Evolutionary conservation across 768 basidiomycete genomes (phyloP).

Genomic region (Rhodotorula graminis): DNA sequence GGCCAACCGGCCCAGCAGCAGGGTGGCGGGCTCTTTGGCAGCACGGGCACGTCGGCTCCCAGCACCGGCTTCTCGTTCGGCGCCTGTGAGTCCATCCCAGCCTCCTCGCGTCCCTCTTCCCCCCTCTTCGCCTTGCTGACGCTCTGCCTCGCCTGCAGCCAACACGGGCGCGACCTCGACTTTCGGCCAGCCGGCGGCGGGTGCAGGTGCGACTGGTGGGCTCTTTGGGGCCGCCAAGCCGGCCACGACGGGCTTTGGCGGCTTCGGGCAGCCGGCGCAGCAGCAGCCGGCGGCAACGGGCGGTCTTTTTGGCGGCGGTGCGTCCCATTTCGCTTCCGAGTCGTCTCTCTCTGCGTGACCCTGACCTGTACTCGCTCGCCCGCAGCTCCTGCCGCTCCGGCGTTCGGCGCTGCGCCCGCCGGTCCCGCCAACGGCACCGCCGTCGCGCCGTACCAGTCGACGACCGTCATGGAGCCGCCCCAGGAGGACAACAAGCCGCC

Average conservation of each 20-base stretch:
- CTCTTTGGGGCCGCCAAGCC: constrained; percentile 34
- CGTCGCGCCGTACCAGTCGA: constrained; percentile 22
- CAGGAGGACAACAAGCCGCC: constrained; percentile 35
- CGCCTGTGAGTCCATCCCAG: too few species aligned
- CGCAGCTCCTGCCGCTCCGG: constrained; percentile 12
- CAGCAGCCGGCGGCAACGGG: constrained; percentile 16
- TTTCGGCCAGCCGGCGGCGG: constrained; percentile 20
- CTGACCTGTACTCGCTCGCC: neutral
- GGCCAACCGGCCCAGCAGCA: constrained; percentile 14
- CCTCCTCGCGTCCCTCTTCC: neutral
- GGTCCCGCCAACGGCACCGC: constrained; percentile 27
- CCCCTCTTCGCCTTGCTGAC: neutral
- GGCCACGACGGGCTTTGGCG: constrained; percentile 37
- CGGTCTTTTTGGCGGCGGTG: constrained; percentile 32
- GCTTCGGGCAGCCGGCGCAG: constrained; percentile 33
- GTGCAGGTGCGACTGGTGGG: constrained; percentile 3
- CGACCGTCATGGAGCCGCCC: constrained; percentile 36
- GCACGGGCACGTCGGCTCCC: neutral
- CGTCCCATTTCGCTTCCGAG: neutral
- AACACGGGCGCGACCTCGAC: constrained; percentile 19
- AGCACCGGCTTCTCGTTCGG: constrained; percentile 34
- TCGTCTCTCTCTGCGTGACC: too few species aligned
- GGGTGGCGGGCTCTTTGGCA: constrained; percentile 43
- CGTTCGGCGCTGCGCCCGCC: constrained; percentile 20
- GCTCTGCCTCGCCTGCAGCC: neutral